Percentiles rank a stretch among this genome's conserved stretches.
Evolutionary conservation across 371 early-diverging fungal genomes (phyloP).

Genomic region (Lichtheimia ramosa): DNA sequence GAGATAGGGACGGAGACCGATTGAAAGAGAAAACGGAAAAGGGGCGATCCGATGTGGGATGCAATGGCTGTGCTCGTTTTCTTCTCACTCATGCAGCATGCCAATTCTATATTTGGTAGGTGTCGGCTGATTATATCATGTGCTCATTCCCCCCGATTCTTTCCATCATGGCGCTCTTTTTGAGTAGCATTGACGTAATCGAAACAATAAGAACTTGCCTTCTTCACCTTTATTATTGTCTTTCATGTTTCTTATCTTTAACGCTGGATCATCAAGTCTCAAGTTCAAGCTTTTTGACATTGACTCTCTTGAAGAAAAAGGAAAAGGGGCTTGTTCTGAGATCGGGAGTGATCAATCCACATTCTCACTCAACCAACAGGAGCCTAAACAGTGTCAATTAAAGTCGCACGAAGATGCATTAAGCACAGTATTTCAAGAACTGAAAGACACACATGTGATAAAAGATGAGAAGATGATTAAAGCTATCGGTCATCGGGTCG

Average conservation of each 20-base stretch:
- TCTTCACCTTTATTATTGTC: not conserved
- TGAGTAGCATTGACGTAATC: constrained; percentile 2
- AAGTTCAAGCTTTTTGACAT: constrained; percentile 20
- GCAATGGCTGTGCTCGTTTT: constrained; percentile 3
- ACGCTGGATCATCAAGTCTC: constrained; percentile 21
- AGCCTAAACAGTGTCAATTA: constrained; percentile 2
- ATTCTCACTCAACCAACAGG: constrained; percentile 5
- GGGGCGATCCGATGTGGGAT: not conserved
- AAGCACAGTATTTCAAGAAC: not conserved
- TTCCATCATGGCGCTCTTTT: too few relatives aligned
- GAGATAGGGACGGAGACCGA: not conserved
- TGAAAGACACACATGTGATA: constrained; percentile 1
- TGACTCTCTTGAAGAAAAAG: constrained; percentile 4
- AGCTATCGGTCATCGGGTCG: constrained; percentile 25
- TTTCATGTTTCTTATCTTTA: constrained; percentile 11
- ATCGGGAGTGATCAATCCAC: constrained; percentile 14
- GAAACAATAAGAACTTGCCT: not conserved
- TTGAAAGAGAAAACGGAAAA: constrained; percentile 4
- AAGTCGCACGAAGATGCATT: constrained; percentile 16
- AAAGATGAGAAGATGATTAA: constrained; percentile 1
- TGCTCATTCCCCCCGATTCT: not conserved
- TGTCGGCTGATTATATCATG: constrained; percentile 2
- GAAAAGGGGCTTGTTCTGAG: constrained; percentile 15
- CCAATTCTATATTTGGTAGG: not conserved
- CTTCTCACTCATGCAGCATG: not conserved